Percentiles rank a stretch among this genome's conserved stretches.
Evolutionary conservation across 2,329 filamentous ascomycete species (phyloP).

Genomic region (Cercospora sp.): DNA sequence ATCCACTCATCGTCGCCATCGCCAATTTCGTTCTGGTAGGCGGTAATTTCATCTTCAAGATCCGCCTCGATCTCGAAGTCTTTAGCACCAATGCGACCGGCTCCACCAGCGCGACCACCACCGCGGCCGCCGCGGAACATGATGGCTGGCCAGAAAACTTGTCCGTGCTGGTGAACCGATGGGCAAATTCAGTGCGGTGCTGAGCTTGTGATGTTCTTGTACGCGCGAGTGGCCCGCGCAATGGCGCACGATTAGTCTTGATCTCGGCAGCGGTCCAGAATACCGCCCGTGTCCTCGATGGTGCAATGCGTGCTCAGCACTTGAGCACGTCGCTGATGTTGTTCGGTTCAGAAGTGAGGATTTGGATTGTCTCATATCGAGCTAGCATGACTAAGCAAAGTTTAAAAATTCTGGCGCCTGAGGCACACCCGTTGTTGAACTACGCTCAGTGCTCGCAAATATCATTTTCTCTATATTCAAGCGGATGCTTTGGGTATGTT

Average conservation of each 20-base stretch:
- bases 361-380: neutral
- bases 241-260: neutral
- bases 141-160: neutral
- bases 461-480: neutral
- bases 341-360: neutral
- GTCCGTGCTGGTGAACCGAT: neutral
- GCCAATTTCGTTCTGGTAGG: conserved; percentile 15
- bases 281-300: neutral
- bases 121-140: conserved; percentile 25
- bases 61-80: conserved; percentile 28
- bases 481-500: neutral
- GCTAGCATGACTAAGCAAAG: conserved; percentile 1
- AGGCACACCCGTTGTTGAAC: neutral
- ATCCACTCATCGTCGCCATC: conserved; percentile 25
- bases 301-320: conserved; percentile 3
- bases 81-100: conserved; percentile 16
- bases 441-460: neutral
- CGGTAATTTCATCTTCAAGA: conserved; percentile 27
- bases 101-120: conserved; percentile 20
- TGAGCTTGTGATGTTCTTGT: neutral
- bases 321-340: conserved; percentile 1
- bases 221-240: neutral
- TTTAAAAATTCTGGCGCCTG: neutral
- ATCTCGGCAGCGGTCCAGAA: neutral
- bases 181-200: neutral